Percentiles rank a stretch among this genome's conserved stretches.
Evolutionary conservation across 495 filamentous ascomycete genomes (phyloP).

Genomic region (Xylaria telfairii): DNA sequence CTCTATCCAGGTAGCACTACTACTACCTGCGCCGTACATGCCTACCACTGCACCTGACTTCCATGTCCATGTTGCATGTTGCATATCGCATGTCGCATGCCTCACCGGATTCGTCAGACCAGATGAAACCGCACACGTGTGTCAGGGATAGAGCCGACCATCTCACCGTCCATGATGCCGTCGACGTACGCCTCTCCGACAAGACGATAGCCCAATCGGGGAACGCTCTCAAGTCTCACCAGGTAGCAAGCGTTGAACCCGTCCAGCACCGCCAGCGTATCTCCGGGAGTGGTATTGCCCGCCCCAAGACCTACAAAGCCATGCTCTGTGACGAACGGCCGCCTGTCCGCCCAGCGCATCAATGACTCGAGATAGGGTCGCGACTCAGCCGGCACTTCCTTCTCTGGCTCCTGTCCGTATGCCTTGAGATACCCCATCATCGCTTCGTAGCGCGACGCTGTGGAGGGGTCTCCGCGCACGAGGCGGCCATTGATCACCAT

Average conservation of each 20-base stretch:
- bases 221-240: background rate
- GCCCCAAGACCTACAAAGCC: conserved; percentile 26
- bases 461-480: background rate
- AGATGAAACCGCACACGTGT: background rate
- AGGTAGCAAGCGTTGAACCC: conserved; percentile 14
- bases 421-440: background rate
- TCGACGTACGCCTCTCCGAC: conserved; percentile 23
- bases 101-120: background rate
- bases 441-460: background rate
- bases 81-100: background rate
- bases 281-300: background rate
- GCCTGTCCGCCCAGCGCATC: conserved; percentile 19
- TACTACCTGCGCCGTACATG: too few relatives aligned
- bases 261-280: background rate
- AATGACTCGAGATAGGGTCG: conserved; percentile 20
- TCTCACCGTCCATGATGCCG: conserved; percentile 23
- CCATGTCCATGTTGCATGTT: background rate
- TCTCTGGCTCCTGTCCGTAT: background rate
- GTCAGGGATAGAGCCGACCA: background rate
- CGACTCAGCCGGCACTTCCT: background rate
- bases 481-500: conserved; percentile 11
- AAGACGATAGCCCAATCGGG: background rate
- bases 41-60: background rate
- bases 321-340: conserved; percentile 7
- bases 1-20: background rate